phyloP scores from a whole-genome alignment of 2,329 filamentous ascomycete species.

The Curvularia verruculosa region DNA sequence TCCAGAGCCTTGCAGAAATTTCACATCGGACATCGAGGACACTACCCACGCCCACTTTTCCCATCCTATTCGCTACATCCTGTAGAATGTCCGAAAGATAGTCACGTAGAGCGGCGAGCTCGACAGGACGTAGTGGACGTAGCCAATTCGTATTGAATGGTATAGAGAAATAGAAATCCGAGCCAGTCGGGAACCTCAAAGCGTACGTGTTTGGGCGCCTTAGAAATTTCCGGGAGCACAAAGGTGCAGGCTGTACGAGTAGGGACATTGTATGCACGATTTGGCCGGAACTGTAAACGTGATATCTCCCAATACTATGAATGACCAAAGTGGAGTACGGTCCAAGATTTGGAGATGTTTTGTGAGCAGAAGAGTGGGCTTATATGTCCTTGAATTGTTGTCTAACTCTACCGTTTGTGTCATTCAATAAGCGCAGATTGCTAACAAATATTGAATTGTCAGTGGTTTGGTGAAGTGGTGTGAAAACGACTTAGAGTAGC shows the following conservation, averaged over 20 bases:
- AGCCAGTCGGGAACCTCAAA: background rate
- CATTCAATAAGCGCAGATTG: background rate
- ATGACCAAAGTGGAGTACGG: background rate
- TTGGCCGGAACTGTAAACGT: background rate
- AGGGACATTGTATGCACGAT: background rate
- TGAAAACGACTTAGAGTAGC: background rate
- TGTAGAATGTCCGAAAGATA: background rate
- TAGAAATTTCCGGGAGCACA: background rate
- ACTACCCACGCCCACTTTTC: background rate
- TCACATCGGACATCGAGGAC: background rate
- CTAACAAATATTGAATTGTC: background rate
- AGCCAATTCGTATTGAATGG: background rate
- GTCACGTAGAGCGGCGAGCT: background rate
- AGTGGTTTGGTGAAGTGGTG: background rate
- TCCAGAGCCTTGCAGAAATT: background rate
- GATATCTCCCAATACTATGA: background rate
- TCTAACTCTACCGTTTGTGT: background rate
- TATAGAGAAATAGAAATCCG: constrained; percentile 7
- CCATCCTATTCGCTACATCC: background rate
- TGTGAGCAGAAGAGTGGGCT: background rate
- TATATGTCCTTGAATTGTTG: background rate
- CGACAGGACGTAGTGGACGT: background rate
- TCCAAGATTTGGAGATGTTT: background rate
- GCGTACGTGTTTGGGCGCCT: background rate
- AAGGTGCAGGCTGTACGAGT: background rate